These are phyloP conservation scores for Schwanniomyces etchellsii DNA, from an alignment of 1,139 yeast genomes.

Conservation along the genomic window DNA sequence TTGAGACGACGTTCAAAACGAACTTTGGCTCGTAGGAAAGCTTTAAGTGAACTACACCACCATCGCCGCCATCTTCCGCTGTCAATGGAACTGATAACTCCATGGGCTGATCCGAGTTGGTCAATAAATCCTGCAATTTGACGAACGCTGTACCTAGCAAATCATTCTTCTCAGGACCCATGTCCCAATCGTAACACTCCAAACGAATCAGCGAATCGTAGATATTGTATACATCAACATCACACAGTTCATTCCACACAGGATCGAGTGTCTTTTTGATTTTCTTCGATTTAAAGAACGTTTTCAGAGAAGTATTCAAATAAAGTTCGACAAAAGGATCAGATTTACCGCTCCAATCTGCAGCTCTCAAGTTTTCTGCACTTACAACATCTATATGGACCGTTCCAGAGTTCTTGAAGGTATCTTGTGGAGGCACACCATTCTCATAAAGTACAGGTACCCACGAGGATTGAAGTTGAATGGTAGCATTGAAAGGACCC, in stretches of 20 bases:
- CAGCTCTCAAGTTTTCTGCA: conserved; percentile 72
- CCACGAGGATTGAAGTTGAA: conserved; percentile 68
- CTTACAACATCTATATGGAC: conserved; percentile 56
- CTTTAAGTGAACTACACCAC: conserved; percentile 59
- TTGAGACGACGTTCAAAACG: conserved; percentile 40
- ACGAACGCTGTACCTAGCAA: conserved; percentile 64
- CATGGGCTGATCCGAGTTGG: conserved; percentile 37
- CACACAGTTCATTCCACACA: conserved; percentile 66
- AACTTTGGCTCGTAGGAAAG: conserved; percentile 68
- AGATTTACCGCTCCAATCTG: conserved; percentile 86
- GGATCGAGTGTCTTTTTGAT: conserved; percentile 86
- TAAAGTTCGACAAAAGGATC: conserved; percentile 80
- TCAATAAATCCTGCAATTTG: conserved; percentile 56
- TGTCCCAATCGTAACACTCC: conserved; percentile 82
- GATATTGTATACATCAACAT: conserved; percentile 52
- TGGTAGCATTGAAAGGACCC: conserved; percentile 40
- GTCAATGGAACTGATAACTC: conserved; percentile 51
- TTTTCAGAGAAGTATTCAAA: conserved; percentile 55
- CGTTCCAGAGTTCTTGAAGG: conserved; percentile 70
- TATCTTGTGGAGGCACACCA: conserved; percentile 68
- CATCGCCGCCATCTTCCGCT: conserved; percentile 50
- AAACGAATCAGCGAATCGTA: conserved; percentile 55
- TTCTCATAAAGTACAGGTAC: conserved; percentile 60
- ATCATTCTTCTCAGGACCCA: conserved; percentile 83
- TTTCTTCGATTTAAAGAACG: conserved; percentile 67